Evolutionary conservation across 352 stramenopile species (phyloP), one percentile per base, ranked within the genome.

Genomic region (Phytophthora cactorum): DNA sequence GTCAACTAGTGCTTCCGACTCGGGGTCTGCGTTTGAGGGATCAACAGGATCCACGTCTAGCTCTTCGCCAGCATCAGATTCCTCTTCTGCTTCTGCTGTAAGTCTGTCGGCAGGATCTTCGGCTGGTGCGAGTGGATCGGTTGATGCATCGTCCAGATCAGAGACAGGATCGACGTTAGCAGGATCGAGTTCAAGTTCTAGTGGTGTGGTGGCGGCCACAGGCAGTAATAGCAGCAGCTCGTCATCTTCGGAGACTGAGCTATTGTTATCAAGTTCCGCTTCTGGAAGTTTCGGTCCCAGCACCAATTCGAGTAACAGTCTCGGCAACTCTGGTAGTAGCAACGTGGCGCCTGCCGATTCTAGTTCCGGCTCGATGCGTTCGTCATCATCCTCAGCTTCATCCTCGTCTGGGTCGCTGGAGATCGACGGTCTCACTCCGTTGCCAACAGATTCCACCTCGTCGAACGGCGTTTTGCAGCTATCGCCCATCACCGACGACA

Each of bases 401-500:
- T 55, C 50, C 17, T 59, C 41, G n/a, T 60, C 56, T 31, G 38
- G 54, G 27, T 70, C 71, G 11, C 51, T 51, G 31, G 39, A 59
- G 29, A 66, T 36, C 3, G 56, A 66, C 17, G 29, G 29, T 32
- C 39, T 62, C 22, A 68, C 53, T 25, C 59, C 53, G 14, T 29
- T 49, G 17, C 51, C 68, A 12, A 63, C 44, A 10, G 41, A 64
- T 31, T 56, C 63, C 17, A 39, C 50, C 4, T 72, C 57, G 2
- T 69, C 63, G n/a, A 61, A 57, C 25, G 66, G 57, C 29, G 38
- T 65, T 38, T 63, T 77, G 52, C 34, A 68, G 17, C 17, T 82
- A 43, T 32, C 67, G 4, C 74, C 74, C 11, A 82, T 82, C 56
- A 59, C 52, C 9, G 74, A 68, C 25, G 52, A 71, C 28, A 68